A percentile compares a stretch with the other conserved stretches of the same genome.
Evolutionary conservation across 1,284 basidiomycete species (phyloP).

Genomic region (Boletus smithii): DNA sequence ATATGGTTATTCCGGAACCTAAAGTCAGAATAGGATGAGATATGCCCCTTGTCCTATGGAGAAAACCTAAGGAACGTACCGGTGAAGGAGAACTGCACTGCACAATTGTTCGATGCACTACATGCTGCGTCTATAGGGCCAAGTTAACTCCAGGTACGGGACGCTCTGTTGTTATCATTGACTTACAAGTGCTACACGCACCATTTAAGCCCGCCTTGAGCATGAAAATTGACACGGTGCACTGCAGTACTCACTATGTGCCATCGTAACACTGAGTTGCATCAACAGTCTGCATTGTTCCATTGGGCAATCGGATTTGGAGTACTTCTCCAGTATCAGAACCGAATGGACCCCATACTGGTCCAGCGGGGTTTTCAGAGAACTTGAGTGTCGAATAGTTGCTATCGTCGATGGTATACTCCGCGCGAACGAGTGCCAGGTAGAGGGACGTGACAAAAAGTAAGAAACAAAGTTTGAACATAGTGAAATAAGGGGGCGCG

Average conservation of each 20-base stretch:
- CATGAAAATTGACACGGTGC: background rate
- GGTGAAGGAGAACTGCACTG: conserved; percentile 26
- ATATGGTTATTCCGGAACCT: conserved; percentile 32
- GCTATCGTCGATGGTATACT: conserved; percentile 28
- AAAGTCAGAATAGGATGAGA: background rate
- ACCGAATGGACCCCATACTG: conserved; percentile 29
- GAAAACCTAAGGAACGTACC: conserved; percentile 5
- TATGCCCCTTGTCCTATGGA: background rate
- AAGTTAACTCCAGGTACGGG: conserved; percentile 1
- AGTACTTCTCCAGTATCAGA: conserved; percentile 22
- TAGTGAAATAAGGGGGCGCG: conserved; percentile 1
- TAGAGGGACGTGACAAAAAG: conserved; percentile 1
- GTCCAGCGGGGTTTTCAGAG: conserved; percentile 27
- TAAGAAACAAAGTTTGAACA: conserved; percentile 2
- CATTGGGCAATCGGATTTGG: conserved; percentile 23
- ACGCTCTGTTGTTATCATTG: background rate
- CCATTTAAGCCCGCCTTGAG: conserved; percentile 4
- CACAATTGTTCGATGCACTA: conserved; percentile 22
- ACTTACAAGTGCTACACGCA: conserved; percentile 26
- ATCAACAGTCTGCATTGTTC: conserved; percentile 22
- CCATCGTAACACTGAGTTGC: conserved; percentile 23
- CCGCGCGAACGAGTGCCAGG: conserved; percentile 11
- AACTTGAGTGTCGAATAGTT: conserved; percentile 24
- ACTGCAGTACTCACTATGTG: conserved; percentile 24
- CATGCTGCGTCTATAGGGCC: conserved; percentile 24